Base-by-base conservation (phyloP, 1,284 basidiomycete genomes). In the Agaricales sp. region DNA sequence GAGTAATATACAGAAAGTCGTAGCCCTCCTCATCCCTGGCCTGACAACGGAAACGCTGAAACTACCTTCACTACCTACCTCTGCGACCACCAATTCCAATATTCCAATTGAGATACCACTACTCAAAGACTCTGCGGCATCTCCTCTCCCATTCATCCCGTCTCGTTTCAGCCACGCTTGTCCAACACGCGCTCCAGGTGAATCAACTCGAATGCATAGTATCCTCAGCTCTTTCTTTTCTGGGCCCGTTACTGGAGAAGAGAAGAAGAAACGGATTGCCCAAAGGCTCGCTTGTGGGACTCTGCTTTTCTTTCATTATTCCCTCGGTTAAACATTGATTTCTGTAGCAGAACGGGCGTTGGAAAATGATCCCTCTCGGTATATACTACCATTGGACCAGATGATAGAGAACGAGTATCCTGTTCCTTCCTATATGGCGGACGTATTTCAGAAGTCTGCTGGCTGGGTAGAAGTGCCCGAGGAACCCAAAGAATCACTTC, bases 341-440 rank as follows among this genome's bases (percentile, higher is more conserved):
- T 25, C 50, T 57, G 45, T 57, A 85, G 82, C 74, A 70, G 80
- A 83, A 63, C 70, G 70, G 37, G 66, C 67, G n/a, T 69, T 71
- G 54, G 70, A 77, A 23, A 75, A 74, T 55, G 75, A 78, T 51
- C 85, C 89, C 1, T 61, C 77, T 46, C 71, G 80, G 45, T 93
- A 89, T 64, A 61, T 92, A 41, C 71, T 95, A 19, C 78, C 82
- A 0, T 67, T 82, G 6, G 81, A 89, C 51, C 84, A 92, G 60
- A 93, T 96, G 89, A 71, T 86, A 46, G 88, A 92, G 59, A 91
- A 95, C 59, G 88, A 91, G 48, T 96, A 94, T 59, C 85, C 85
- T 0, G 67, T 92, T 49, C 87, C 92, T 14, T 80, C 81, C 2
- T 91, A 92, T 59, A 70, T 89, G 65, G 74, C 80, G 14, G 78